A percentile compares a stretch with the other conserved stretches of the same genome.
These are phyloP conservation scores for Ophiostoma himal-ulmi DNA, from an alignment of 2,329 filamentous ascomycete species.

Conservation along the genomic window DNA sequence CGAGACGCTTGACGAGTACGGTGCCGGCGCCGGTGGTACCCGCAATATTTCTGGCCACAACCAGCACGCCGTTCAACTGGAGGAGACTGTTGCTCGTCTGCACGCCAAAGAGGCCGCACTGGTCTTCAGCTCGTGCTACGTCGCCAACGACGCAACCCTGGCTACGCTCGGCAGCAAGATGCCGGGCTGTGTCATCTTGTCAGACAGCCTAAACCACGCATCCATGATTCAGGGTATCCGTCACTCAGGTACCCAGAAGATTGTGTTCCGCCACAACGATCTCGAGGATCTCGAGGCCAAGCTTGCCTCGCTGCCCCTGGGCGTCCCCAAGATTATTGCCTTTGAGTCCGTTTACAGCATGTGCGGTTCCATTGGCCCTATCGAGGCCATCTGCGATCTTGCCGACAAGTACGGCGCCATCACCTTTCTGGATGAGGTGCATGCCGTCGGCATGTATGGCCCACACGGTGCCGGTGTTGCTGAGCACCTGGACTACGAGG, in stretches of 20 bases:
- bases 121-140: constrained; percentile 96
- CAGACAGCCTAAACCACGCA: constrained; percentile 93
- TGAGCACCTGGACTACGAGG: constrained; percentile 92
- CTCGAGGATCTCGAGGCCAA: constrained; percentile 88
- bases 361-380: constrained; percentile 95
- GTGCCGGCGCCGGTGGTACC: constrained; percentile 89
- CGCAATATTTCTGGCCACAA: constrained; percentile 98
- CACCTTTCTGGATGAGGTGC: constrained; percentile 96
- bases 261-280: constrained; percentile 99
- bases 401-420: constrained; percentile 97
- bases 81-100: constrained; percentile 74
- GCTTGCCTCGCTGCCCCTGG: constrained; percentile 74
- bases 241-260: constrained; percentile 92
- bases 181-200: constrained; percentile 95
- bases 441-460: constrained; percentile 98
- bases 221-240: constrained; percentile 99
- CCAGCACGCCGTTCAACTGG: constrained; percentile 80
- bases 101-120: constrained; percentile 88
- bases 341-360: constrained; percentile 99
- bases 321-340: constrained; percentile 93
- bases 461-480: constrained; percentile 92
- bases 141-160: constrained; percentile 94
- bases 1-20: constrained; percentile 87
- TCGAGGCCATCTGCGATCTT: constrained; percentile 90
- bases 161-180: constrained; percentile 95